These are phyloP conservation scores for Funneliformis caledonium DNA, from an alignment of 371 early-diverging fungal genomes.

Conservation along the genomic window DNA sequence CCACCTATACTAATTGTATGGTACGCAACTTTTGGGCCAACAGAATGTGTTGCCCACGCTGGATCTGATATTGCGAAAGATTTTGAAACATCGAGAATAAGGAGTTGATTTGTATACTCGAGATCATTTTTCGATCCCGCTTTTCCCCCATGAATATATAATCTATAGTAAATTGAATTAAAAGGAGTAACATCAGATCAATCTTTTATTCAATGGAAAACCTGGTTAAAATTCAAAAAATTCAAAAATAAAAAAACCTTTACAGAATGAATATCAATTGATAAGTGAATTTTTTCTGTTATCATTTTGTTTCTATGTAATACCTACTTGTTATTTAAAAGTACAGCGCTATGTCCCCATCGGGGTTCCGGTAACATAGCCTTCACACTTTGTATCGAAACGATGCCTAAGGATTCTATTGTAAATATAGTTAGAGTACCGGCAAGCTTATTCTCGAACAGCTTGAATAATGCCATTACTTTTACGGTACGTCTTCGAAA, in stretches of 20 bases:
- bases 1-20: conserved; percentile 25
- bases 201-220: not conserved
- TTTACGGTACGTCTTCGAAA: too few relatives aligned
- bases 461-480: too few relatives aligned
- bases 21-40: conserved; percentile 17
- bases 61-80: not conserved
- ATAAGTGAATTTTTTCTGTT: too few relatives aligned
- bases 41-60: not conserved
- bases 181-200: not conserved
- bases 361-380: not conserved
- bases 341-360: not conserved
- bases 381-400: not conserved
- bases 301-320: not conserved
- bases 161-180: not conserved
- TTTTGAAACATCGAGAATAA: not conserved
- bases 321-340: not conserved
- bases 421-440: too few relatives aligned
- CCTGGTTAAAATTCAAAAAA: too few relatives aligned
- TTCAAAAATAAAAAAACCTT: too few relatives aligned
- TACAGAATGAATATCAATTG: not conserved
- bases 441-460: not conserved
- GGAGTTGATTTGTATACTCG: not conserved
- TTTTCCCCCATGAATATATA: conserved; percentile 18
- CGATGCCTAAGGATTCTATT: not conserved
- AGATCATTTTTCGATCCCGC: not conserved